phyloP scores from a whole-genome alignment of 306 rosid species.

The Vigna angularis region DNA sequence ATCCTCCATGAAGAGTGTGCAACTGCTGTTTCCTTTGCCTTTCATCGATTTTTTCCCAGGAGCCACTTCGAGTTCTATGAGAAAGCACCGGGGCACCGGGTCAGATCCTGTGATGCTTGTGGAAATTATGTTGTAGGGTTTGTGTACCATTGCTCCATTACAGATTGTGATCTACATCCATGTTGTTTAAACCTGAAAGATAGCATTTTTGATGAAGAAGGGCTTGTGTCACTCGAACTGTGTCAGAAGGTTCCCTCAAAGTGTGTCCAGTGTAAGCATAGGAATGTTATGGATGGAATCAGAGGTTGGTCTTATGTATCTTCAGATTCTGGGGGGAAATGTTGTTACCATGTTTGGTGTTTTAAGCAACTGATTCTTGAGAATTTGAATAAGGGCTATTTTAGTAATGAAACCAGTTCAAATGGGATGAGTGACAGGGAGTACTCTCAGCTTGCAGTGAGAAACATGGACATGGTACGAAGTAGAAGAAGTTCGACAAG shows the following conservation, averaged over 20 bases:
- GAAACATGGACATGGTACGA: conserved; percentile 11
- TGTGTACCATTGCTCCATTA: conserved; percentile 46
- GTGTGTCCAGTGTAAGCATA: conserved; percentile 49
- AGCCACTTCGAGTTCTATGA: conserved; percentile 37
- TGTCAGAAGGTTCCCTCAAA: conserved; percentile 28
- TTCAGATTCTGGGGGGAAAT: neutral
- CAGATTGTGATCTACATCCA: conserved; percentile 51
- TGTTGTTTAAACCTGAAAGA: conserved; percentile 46
- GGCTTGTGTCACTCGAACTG: conserved; percentile 22
- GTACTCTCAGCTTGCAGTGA: conserved; percentile 14
- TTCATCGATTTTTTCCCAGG: conserved; percentile 39
- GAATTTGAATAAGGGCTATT: conserved; percentile 47
- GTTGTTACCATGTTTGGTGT: conserved; percentile 55
- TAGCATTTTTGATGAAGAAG: conserved; percentile 40
- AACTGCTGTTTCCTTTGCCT: neutral
- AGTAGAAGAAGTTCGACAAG: conserved; percentile 26
- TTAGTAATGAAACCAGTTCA: conserved; percentile 15
- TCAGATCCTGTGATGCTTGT: conserved; percentile 53
- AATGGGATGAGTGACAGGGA: conserved; percentile 4
- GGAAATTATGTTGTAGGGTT: conserved; percentile 57
- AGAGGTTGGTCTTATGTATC: conserved; percentile 57
- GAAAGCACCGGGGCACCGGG: neutral
- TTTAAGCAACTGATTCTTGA: conserved; percentile 55
- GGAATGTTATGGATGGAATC: conserved; percentile 20
- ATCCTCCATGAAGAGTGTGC: conserved; percentile 56